phyloP scores from a whole-genome alignment of 805 yeast genomes.

The Clavispora fructus region DNA sequence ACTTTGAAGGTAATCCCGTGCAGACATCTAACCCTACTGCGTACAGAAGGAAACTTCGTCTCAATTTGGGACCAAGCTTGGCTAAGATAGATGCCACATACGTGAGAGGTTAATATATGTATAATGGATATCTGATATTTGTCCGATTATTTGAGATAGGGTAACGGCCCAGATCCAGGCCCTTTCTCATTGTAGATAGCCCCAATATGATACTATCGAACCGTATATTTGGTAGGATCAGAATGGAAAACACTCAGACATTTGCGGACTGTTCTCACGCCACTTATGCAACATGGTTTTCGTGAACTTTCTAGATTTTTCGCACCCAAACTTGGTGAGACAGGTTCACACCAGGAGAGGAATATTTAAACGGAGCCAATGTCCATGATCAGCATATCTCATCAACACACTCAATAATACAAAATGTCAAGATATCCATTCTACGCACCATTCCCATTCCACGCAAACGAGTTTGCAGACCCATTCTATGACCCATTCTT shows the following conservation, averaged over 20 bases:
- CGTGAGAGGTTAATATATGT: slow-evolving; percentile 20
- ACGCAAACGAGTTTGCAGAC: neutral
- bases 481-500: slow-evolving; percentile 1
- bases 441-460: neutral
- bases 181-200: too few species aligned
- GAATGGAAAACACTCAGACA: too few species aligned
- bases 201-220: too few species aligned
- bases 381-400: neutral
- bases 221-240: too few species aligned
- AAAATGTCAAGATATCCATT: neutral
- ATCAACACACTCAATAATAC: neutral
- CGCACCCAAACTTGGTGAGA: neutral
- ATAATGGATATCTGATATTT: neutral
- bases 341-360: neutral
- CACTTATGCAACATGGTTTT: too few species aligned
- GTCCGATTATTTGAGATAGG: too few species aligned
- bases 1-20: slow-evolving; percentile 89
- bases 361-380: neutral
- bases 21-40: slow-evolving; percentile 70
- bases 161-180: too few species aligned
- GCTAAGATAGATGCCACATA: slow-evolving; percentile 90
- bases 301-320: neutral
- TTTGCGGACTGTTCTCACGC: too few species aligned
- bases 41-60: slow-evolving; percentile 75
- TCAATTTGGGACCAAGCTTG: slow-evolving; percentile 66